Percentiles rank a stretch among this genome's conserved stretches.
These are phyloP conservation scores for Ottelia alismoides DNA, from an alignment of 106 monocot species.

Conservation along the genomic window DNA sequence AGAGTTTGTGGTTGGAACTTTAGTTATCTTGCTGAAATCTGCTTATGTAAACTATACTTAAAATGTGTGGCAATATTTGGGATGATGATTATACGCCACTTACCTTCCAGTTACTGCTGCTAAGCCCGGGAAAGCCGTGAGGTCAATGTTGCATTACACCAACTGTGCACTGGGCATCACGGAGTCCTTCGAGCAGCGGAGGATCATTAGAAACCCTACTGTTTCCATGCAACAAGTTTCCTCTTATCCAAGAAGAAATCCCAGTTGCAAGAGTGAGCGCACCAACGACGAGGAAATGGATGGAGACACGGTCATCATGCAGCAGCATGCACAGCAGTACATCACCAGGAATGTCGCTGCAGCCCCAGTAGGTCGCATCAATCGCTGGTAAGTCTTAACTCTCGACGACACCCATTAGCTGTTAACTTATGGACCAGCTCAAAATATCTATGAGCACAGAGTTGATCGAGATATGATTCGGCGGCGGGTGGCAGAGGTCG, in stretches of 20 bases:
- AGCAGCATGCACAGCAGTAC: conserved; percentile 12
- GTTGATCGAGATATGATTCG: too few species aligned
- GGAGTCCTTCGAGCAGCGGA: conserved; percentile 4
- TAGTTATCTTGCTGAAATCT: too few species aligned
- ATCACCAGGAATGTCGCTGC: conserved; percentile 14
- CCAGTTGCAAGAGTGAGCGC: conserved; percentile 13
- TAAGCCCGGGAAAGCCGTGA: conserved; percentile 16
- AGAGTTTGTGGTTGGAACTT: too few species aligned
- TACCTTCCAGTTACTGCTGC: conserved; percentile 12
- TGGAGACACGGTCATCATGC: not conserved
- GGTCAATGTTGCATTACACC: conserved; percentile 2
- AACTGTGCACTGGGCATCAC: not conserved
- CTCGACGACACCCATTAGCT: too few species aligned
- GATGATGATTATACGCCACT: too few species aligned
- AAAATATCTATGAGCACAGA: too few species aligned
- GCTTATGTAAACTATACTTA: too few species aligned
- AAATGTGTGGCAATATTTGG: too few species aligned
- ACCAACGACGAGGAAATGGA: conserved; percentile 6
- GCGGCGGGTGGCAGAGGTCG: too few species aligned
- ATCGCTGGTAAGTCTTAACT: conserved; percentile 20
- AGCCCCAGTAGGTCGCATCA: conserved; percentile 5
- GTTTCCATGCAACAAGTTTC: conserved; percentile 3
- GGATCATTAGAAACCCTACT: not conserved
- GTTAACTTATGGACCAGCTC: too few species aligned
- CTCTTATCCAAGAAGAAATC: conserved; percentile 19